Evolutionary conservation across 2,329 filamentous ascomycete genomes (phyloP).

Genomic region (Didymella glomerata): DNA sequence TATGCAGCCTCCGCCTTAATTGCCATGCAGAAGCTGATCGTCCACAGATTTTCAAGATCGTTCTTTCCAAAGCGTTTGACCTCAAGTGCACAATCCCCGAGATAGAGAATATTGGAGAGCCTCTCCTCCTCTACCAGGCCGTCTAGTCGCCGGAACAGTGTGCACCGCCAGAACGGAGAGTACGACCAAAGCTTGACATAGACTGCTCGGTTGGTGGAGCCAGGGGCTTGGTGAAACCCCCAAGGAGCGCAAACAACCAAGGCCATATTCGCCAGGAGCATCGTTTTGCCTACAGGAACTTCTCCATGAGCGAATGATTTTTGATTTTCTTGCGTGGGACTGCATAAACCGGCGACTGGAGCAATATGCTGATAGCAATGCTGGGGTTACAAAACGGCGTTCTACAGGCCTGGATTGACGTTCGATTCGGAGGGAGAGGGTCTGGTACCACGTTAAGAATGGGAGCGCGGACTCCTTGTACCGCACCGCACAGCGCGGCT

Average conservation of each 20-base stretch:
- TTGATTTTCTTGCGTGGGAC: slow-evolving; percentile 45
- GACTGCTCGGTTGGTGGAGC: not conserved
- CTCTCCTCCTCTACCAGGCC: slow-evolving; percentile 80
- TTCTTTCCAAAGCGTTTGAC: slow-evolving; percentile 97
- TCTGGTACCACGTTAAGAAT: slow-evolving; percentile 12
- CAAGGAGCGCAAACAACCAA: not conserved
- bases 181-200: slow-evolving; percentile 22
- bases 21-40: slow-evolving; percentile 36
- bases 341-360: slow-evolving; percentile 52
- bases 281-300: slow-evolving; percentile 32
- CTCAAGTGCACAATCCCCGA: slow-evolving; percentile 99
- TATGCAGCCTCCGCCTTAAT: slow-evolving; percentile 49
- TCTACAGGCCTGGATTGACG: slow-evolving; percentile 31
- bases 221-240: not conserved
- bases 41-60: slow-evolving; percentile 96
- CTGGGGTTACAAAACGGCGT: slow-evolving; percentile 41
- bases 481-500: slow-evolving; percentile 19
- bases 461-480: slow-evolving; percentile 19
- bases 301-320: slow-evolving; percentile 50
- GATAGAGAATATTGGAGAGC: slow-evolving; percentile 97
- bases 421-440: slow-evolving; percentile 24
- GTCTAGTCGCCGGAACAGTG: slow-evolving; percentile 46
- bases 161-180: slow-evolving; percentile 28
- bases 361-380: slow-evolving; percentile 40
- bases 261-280: slow-evolving; percentile 7